These are phyloP conservation scores for Pleurotus eryngii DNA, from an alignment of 768 basidiomycete species.

Conservation along the genomic window DNA sequence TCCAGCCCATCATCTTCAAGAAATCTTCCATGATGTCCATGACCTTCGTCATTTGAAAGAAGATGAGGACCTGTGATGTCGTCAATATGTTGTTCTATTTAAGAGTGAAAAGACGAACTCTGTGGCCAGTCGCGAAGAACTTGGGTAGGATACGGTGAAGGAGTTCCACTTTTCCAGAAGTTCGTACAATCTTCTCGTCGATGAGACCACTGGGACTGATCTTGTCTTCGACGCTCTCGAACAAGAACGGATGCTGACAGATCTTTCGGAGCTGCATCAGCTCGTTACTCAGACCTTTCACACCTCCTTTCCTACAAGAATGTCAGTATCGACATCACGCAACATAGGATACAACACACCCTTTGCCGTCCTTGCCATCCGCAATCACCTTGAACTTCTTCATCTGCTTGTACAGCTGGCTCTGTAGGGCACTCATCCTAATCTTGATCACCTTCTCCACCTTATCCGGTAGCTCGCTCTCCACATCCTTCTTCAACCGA, in stretches of 20 bases:
- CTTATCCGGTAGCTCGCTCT: conserved; percentile 93
- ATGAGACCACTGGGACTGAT: conserved; percentile 80
- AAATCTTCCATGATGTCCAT: conserved; percentile 99
- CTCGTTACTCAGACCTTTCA: conserved; percentile 90
- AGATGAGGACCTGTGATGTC: conserved; percentile 77
- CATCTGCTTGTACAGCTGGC: conserved; percentile 94
- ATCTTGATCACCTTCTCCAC: conserved; percentile 98
- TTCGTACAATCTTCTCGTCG: conserved; percentile 81
- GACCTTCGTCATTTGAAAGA: conserved; percentile 99
- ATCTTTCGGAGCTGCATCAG: conserved; percentile 98
- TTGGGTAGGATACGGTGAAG: conserved; percentile 91
- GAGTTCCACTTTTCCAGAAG: conserved; percentile 92
- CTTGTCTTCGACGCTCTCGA: conserved; percentile 92
- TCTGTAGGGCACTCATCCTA: conserved; percentile 89
- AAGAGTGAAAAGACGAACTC: conserved; percentile 43
- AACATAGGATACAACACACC: conserved; percentile 42
- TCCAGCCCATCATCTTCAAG: conserved; percentile 80
- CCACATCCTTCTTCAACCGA: conserved; percentile 94
- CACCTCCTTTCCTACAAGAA: conserved; percentile 62
- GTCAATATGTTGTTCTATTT: background rate
- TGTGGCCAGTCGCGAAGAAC: conserved; percentile 88
- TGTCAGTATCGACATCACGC: background rate
- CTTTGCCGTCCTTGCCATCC: conserved; percentile 70
- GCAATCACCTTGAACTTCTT: conserved; percentile 98
- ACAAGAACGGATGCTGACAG: conserved; percentile 96